Percentiles rank a stretch among this genome's conserved stretches.
phyloP scores from a whole-genome alignment of 2,329 filamentous ascomycete species.

The Aspergillus oerlinghausenensis region DNA sequence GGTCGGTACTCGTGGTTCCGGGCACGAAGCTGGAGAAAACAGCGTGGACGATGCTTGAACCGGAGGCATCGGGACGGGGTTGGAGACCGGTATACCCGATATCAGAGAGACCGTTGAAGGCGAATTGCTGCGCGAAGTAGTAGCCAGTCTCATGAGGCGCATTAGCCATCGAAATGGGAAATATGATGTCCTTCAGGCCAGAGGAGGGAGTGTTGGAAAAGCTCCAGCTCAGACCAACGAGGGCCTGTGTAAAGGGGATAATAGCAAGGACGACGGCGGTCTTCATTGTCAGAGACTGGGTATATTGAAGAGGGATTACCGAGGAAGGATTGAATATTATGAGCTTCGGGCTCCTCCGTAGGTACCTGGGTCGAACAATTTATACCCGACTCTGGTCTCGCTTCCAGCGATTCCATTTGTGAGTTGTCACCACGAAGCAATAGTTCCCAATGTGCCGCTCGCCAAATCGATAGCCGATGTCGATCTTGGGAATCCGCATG shows the following conservation, averaged over 20 bases:
- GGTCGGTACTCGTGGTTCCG: slow-evolving; percentile 19
- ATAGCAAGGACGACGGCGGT: background rate
- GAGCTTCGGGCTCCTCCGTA: too few species aligned
- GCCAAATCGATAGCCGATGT: too few species aligned
- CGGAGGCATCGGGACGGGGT: slow-evolving; percentile 14
- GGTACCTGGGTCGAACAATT: too few species aligned
- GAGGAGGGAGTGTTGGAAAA: slow-evolving; percentile 4
- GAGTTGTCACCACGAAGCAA: too few species aligned
- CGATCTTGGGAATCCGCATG: too few species aligned
- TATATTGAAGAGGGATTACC: too few species aligned
- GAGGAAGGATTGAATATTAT: too few species aligned
- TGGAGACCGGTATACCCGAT: slow-evolving; percentile 29
- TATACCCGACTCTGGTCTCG: too few species aligned
- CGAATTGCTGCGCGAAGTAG: slow-evolving; percentile 29
- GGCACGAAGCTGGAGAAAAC: slow-evolving; percentile 30
- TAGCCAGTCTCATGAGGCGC: slow-evolving; percentile 19
- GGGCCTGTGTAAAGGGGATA: slow-evolving; percentile 8
- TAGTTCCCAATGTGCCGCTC: too few species aligned
- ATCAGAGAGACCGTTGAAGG: slow-evolving; percentile 15
- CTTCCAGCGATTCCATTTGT: too few species aligned
- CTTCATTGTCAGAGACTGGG: too few species aligned
- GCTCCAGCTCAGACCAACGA: slow-evolving; percentile 15
- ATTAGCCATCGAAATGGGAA: slow-evolving; percentile 19
- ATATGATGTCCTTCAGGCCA: slow-evolving; percentile 20
- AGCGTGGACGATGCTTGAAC: slow-evolving; percentile 23